Evolutionary conservation across 148 eudicot species (phyloP), one percentile per base, ranked within the genome.

Genomic region (Rhododendron ferrugineum): DNA sequence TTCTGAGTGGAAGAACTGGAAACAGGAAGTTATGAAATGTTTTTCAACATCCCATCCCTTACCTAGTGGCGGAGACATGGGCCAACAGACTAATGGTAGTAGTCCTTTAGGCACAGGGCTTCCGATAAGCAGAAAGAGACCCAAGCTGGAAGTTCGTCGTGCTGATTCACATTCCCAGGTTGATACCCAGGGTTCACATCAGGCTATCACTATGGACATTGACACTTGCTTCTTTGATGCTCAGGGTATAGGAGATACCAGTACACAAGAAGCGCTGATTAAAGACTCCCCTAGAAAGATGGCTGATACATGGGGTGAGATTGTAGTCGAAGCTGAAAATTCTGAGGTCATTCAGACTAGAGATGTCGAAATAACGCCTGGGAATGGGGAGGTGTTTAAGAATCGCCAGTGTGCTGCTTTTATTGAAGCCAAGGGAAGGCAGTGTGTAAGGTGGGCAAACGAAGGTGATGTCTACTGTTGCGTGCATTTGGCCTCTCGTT

Each of bases 71-170:
- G 89, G 84, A 85, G 90, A 88, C 72, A 40, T 84, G 28, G 90
- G 86, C 70, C 93, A 88, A 68, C 85, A 81, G 28, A 85, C 76
- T 84, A 84, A 84, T 87, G 89, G 84, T 85, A 74, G 88, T 87
- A 74, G 89, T 89, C 86, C 91, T 56, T 82, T 89, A 56, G 62
- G 84, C 58, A 60, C 83, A 40, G 92, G 85, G 79, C 88, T 90
- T 81, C 98, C 90, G 84, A 80, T 85, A 78, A 90, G 94, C 90
- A 87, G 90, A 44, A 97, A 95, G 90, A 95, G 99, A 91, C 94
- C 99, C 74, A 97, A 97, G 90, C 98, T 97, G 82, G 98, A 93
- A 92, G 92, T 97, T 88, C 99, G 99, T 37, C 98, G 99, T 84
- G 99, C 98, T 62, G 99, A 97, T 88, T 79, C 93, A 44, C 92